phyloP scores from a whole-genome alignment of 805 yeast genomes.

The Nakazawaea laoshanensis region DNA sequence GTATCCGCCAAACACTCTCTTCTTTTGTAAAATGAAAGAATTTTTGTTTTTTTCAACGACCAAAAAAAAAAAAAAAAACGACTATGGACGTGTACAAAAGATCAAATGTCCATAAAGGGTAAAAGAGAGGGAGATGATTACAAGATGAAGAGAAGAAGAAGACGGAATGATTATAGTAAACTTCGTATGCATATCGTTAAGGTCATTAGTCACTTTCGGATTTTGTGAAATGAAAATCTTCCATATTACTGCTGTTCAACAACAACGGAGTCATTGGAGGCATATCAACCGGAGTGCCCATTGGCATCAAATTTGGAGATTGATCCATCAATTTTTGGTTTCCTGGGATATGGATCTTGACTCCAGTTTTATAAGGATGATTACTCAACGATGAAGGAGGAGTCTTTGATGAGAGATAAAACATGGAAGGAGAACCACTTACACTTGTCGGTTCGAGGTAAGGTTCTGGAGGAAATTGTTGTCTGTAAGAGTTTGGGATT shows the following conservation, averaged over 20 bases:
- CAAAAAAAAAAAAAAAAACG: too few relatives aligned
- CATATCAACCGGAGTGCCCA: constrained; percentile 17
- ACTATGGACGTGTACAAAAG: too few relatives aligned
- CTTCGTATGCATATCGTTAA: too few relatives aligned
- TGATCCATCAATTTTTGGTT: constrained; percentile 14
- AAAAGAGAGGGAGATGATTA: too few relatives aligned
- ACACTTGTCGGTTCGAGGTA: constrained; percentile 38
- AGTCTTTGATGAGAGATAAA: constrained; percentile 43
- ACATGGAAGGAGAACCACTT: constrained; percentile 47
- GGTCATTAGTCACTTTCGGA: constrained; percentile 1
- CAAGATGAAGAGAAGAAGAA: too few relatives aligned
- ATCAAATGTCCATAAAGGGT: too few relatives aligned
- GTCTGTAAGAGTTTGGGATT: constrained; percentile 3
- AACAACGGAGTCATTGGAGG: constrained; percentile 29
- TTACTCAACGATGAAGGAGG: constrained; percentile 32
- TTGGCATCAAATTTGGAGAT: constrained; percentile 26
- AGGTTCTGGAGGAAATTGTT: constrained; percentile 10
- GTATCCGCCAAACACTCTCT: too few relatives aligned
- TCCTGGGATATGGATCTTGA: constrained; percentile 6
- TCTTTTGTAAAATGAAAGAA: too few relatives aligned
- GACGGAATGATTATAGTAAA: too few relatives aligned
- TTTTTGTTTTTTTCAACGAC: too few relatives aligned
- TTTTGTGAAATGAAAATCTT: constrained; percentile 7
- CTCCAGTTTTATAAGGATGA: constrained; percentile 16
- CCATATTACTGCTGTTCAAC: constrained; percentile 7